Percentiles rank a stretch among this genome's conserved stretches.
phyloP scores from a whole-genome alignment of 306 rosid genomes.

The Morella rubra region DNA sequence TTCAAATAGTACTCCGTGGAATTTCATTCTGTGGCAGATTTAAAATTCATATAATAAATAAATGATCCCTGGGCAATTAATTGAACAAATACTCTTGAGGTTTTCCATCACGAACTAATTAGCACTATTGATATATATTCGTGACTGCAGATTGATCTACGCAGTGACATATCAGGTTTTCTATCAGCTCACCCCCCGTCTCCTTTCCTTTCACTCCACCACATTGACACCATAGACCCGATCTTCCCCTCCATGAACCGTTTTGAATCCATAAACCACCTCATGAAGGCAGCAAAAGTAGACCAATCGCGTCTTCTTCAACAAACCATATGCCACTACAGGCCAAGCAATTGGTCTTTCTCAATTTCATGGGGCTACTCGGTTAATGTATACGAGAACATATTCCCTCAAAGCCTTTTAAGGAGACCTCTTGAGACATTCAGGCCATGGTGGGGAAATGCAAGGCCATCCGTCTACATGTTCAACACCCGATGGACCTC shows the following conservation, averaged over 20 bases:
- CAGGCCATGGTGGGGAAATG: background rate
- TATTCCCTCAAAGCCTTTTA: slow-evolving; percentile 25
- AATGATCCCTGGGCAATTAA: too few species aligned
- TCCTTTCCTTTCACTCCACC: slow-evolving; percentile 5
- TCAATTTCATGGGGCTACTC: slow-evolving; percentile 61
- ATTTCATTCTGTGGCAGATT: too few species aligned
- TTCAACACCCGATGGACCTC: background rate
- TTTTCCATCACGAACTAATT: too few species aligned
- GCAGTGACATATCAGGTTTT: background rate
- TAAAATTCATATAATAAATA: too few species aligned
- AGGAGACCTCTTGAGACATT: background rate
- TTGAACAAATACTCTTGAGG: too few species aligned
- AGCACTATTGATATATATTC: background rate
- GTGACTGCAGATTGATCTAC: slow-evolving; percentile 3
- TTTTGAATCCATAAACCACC: background rate
- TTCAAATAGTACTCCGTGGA: too few species aligned
- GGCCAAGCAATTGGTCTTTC: slow-evolving; percentile 43
- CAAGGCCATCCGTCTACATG: background rate
- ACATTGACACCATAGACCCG: background rate
- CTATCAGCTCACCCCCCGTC: slow-evolving; percentile 1
- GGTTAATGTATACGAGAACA: slow-evolving; percentile 39
- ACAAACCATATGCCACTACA: slow-evolving; percentile 50
- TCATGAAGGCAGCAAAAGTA: background rate
- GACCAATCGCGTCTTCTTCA: slow-evolving; percentile 29
- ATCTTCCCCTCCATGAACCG: slow-evolving; percentile 4